Percentiles rank a stretch among this genome's conserved stretches.
phyloP scores from a whole-genome alignment of 495 filamentous ascomycete genomes.

The Hypoxylon subgilvum region DNA sequence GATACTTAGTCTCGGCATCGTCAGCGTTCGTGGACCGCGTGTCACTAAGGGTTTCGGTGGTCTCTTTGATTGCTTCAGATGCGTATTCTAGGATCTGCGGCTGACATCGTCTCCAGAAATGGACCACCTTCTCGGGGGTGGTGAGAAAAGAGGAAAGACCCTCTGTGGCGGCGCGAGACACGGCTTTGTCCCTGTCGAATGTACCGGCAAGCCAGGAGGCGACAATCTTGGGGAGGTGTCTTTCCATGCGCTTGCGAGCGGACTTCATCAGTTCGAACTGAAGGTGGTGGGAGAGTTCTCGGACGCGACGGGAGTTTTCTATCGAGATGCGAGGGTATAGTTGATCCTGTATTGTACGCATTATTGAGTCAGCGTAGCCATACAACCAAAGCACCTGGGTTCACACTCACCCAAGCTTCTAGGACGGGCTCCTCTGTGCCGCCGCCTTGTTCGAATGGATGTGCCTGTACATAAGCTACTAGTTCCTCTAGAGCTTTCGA shows the following conservation, averaged over 20 bases:
- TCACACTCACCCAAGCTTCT: conserved; percentile 80
- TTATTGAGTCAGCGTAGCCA: conserved; percentile 36
- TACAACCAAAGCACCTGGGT: conserved; percentile 17
- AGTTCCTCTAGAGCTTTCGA: conserved; percentile 92
- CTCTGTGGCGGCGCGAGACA: conserved; percentile 73
- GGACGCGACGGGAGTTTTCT: conserved; percentile 83
- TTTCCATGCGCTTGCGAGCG: conserved; percentile 79
- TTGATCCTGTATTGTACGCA: conserved; percentile 67
- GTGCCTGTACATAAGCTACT: conserved; percentile 62
- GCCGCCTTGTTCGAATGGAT: conserved; percentile 51
- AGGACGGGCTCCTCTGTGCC: conserved; percentile 77
- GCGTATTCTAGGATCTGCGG: conserved; percentile 78
- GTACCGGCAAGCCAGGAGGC: conserved; percentile 87
- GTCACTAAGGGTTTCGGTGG: conserved; percentile 80
- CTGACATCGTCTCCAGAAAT: conserved; percentile 79
- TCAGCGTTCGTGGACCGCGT: conserved; percentile 81
- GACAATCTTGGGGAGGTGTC: conserved; percentile 73
- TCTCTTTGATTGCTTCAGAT: conserved; percentile 78
- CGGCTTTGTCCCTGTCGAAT: conserved; percentile 81
- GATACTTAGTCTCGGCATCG: conserved; percentile 83
- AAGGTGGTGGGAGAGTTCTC: conserved; percentile 78
- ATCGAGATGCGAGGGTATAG: conserved; percentile 87
- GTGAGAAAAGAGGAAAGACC: conserved; percentile 75
- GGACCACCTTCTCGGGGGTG: conserved; percentile 75
- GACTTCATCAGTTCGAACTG: conserved; percentile 75